These are phyloP conservation scores for Cornus controversa DNA, from an alignment of 148 eudicot genomes.

Conservation along the genomic window DNA sequence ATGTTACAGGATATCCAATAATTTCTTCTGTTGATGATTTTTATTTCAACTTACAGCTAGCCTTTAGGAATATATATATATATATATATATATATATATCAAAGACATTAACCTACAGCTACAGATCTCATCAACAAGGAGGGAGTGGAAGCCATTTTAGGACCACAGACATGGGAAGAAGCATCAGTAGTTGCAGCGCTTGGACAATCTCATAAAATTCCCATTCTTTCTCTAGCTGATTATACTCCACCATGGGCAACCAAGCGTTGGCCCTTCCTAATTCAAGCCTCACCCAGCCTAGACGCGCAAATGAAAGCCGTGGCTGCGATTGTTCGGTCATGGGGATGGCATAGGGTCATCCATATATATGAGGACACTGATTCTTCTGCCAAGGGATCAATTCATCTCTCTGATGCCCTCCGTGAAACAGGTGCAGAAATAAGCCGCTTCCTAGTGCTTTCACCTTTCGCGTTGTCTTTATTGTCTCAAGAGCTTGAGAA, in stretches of 20 bases:
- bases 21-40: too few relatives aligned
- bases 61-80: too few relatives aligned
- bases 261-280: conserved; percentile 21
- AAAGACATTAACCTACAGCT: too few relatives aligned
- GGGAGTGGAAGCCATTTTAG: neutral
- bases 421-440: conserved; percentile 5
- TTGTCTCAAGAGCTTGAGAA: neutral
- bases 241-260: conserved; percentile 17
- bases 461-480: too few relatives aligned
- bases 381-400: conserved; percentile 4
- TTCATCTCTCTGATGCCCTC: conserved; percentile 15
- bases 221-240: conserved; percentile 18
- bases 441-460: conserved; percentile 11
- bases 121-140: too few relatives aligned
- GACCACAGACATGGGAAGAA: neutral
- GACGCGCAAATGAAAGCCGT: conserved; percentile 15
- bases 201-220: neutral
- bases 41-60: too few relatives aligned
- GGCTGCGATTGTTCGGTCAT: conserved; percentile 22
- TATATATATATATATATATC: too few relatives aligned
- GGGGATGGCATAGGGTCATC: conserved; percentile 11
- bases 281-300: conserved; percentile 20
- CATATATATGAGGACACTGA: conserved; percentile 21
- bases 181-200: conserved; percentile 23
- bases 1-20: too few relatives aligned